phyloP scores from a whole-genome alignment of 164 flowering plant genomes.

The Brasenia schreberi region DNA sequence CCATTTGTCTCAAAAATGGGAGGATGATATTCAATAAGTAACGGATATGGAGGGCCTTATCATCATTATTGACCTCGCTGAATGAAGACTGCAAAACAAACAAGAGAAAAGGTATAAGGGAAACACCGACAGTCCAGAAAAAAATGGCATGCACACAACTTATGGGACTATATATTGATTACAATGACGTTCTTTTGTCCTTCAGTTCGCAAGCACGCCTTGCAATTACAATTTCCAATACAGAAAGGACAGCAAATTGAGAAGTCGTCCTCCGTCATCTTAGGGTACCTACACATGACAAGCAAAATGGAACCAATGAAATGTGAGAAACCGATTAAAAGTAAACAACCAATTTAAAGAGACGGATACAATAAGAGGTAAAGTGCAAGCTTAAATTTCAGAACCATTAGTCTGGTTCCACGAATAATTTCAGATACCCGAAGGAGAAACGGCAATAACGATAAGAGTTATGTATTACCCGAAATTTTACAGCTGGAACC shows the following conservation, averaged over 20 bases:
- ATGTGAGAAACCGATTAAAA: no score
- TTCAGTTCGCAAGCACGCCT: constrained; percentile 8
- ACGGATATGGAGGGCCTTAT: constrained; percentile 35
- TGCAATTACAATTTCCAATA: constrained; percentile 12
- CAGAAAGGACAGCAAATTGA: constrained; percentile 8
- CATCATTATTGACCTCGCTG: constrained; percentile 21
- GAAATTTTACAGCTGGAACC: no score
- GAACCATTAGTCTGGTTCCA: no score
- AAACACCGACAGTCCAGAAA: neutral
- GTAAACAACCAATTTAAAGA: no score
- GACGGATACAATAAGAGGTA: no score
- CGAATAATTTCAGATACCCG: no score
- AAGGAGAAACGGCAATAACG: no score
- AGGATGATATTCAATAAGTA: constrained; percentile 40
- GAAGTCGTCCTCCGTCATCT: constrained; percentile 6
- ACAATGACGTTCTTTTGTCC: neutral
- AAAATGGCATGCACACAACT: neutral
- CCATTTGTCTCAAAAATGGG: constrained; percentile 56
- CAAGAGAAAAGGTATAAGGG: neutral
- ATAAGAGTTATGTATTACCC: no score
- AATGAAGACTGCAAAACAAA: neutral
- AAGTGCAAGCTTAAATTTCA: no score
- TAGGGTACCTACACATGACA: constrained; percentile 7
- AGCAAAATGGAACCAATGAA: neutral
- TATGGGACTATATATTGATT: neutral